Conservation (phyloP, 495 filamentous ascomycete species). For the Penicillium lagena region DNA sequence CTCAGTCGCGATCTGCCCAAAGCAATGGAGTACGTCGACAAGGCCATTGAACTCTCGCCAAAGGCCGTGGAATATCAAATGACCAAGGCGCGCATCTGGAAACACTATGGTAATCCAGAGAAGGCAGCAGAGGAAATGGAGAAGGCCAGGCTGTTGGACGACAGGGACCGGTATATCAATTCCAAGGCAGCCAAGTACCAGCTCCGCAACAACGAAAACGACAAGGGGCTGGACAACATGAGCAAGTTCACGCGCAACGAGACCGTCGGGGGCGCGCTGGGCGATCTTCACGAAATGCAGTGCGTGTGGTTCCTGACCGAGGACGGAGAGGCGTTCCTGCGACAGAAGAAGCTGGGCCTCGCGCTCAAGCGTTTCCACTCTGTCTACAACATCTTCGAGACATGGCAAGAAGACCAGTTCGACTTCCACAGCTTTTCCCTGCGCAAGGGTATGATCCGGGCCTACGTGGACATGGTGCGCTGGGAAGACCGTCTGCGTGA, state of each 20-base stretch:
- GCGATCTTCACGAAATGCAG: constrained; percentile 96
- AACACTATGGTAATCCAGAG: constrained; percentile 74
- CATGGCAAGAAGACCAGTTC: constrained; percentile 97
- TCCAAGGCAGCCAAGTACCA: constrained; percentile 97
- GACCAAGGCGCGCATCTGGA: constrained; percentile 92
- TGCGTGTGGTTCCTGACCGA: constrained; percentile 96
- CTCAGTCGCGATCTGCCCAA: constrained; percentile 76
- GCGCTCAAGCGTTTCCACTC: constrained; percentile 87
- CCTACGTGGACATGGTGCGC: constrained; percentile 91
- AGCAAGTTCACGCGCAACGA: constrained; percentile 92
- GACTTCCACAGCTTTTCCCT: constrained; percentile 98
- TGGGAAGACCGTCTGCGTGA: constrained; percentile 91
- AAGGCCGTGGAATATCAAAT: constrained; percentile 87
- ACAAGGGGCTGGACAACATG: constrained; percentile 79
- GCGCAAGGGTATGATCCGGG: constrained; percentile 87
- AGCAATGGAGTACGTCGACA: constrained; percentile 77
- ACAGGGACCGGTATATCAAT: constrained; percentile 94
- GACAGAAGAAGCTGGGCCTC: constrained; percentile 74
- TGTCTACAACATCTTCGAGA: constrained; percentile 87
- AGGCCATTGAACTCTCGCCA: constrained; percentile 66
- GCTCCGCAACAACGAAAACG: constrained; percentile 84
- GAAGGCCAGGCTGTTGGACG: constrained; percentile 74
- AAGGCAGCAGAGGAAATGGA: constrained; percentile 89
- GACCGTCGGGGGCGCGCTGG: constrained; percentile 76
- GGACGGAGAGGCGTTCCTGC: constrained; percentile 83